Percentiles rank a stretch among this genome's conserved stretches.
These are phyloP conservation scores for Westerdykella ornata DNA, from an alignment of 2,329 filamentous ascomycete species.

Conservation along the genomic window DNA sequence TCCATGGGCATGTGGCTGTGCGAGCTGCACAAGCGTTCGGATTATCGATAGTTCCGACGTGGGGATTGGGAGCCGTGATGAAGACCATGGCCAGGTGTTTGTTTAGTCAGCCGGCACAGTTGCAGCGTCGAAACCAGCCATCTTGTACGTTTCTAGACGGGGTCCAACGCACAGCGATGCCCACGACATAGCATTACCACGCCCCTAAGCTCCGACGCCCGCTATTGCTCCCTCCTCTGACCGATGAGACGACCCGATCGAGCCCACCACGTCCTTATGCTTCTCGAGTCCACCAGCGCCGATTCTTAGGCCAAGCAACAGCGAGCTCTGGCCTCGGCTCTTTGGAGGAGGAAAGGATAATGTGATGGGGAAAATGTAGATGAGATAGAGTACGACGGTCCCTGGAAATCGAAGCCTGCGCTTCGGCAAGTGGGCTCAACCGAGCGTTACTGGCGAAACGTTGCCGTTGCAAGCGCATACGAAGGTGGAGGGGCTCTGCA, in stretches of 20 bases:
- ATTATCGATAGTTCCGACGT: too few relatives aligned
- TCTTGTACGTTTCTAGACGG: neutral
- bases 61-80: too few relatives aligned
- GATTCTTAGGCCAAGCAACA: constrained; percentile 3
- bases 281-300: constrained; percentile 4
- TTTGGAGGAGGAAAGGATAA: constrained; percentile 2
- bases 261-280: constrained; percentile 3
- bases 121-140: neutral
- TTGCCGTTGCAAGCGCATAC: constrained; percentile 8
- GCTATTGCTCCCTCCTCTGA: constrained; percentile 1
- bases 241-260: constrained; percentile 2
- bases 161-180: neutral
- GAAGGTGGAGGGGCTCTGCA: constrained; percentile 3
- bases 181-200: constrained; percentile 1
- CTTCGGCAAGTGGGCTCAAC: constrained; percentile 3
- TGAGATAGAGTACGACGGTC: constrained; percentile 3
- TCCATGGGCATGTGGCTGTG: too few relatives aligned
- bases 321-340: constrained; percentile 1
- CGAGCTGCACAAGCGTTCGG: too few relatives aligned
- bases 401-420: constrained; percentile 3
- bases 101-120: too few relatives aligned
- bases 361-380: neutral
- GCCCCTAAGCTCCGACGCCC: constrained; percentile 1
- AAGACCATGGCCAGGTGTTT: too few relatives aligned
- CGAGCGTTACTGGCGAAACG: constrained; percentile 4